These are phyloP conservation scores for Ampelomyces quisqualis DNA, from an alignment of 2,329 filamentous ascomycete species.

Conservation along the genomic window DNA sequence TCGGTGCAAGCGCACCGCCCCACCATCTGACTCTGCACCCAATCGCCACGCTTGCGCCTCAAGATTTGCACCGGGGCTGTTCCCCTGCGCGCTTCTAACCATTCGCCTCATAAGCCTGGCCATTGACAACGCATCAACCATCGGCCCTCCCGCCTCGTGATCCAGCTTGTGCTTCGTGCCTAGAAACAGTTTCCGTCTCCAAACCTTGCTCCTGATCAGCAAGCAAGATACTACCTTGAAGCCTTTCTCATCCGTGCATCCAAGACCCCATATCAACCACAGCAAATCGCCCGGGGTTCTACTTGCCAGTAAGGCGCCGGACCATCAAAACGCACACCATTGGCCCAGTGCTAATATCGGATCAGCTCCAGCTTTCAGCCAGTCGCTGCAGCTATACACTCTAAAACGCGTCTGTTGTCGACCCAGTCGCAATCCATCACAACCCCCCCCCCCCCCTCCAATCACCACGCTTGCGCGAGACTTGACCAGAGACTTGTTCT, in stretches of 20 bases:
- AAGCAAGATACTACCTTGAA: constrained; percentile 33
- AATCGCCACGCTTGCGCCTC: constrained; percentile 35
- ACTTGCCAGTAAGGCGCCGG: constrained; percentile 26
- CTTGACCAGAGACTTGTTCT: constrained; percentile 22
- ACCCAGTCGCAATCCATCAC: constrained; percentile 26
- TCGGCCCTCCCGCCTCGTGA: constrained; percentile 43
- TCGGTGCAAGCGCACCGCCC: constrained; percentile 37
- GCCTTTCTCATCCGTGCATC: constrained; percentile 22
- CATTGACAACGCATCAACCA: constrained; percentile 49
- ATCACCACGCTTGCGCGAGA: constrained; percentile 25
- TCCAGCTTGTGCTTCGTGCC: constrained; percentile 32
- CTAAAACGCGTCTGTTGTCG: constrained; percentile 28
- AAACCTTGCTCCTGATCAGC: constrained; percentile 34
- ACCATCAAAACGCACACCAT: constrained; percentile 22
- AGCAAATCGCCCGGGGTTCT: constrained; percentile 18
- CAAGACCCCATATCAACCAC: constrained; percentile 20
- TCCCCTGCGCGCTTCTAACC: constrained; percentile 33
- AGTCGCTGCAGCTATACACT: constrained; percentile 26
- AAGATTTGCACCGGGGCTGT: constrained; percentile 31
- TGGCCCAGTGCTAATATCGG: constrained; percentile 35
- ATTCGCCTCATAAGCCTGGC: constrained; percentile 44
- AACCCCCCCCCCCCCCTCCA: constrained; percentile 20
- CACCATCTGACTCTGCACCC: constrained; percentile 26
- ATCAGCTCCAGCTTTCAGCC: constrained; percentile 40
- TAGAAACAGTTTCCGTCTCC: constrained; percentile 32